Evolutionary conservation across 2,329 filamentous ascomycete genomes (phyloP).

Genomic region (Lizonia empirigonia): DNA sequence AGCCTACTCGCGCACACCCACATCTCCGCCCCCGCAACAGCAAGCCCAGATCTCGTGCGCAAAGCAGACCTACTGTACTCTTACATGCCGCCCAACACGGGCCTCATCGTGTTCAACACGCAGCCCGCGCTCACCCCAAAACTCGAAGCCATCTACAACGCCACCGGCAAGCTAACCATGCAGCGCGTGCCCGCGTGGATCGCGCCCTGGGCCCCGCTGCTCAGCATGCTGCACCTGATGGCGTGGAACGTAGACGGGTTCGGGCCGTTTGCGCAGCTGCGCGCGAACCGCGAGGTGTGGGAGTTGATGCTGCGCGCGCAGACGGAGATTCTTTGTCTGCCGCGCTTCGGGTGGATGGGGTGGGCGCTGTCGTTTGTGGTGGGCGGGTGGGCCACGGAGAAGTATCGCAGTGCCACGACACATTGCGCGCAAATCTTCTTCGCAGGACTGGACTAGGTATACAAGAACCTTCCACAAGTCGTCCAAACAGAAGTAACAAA

Average conservation of each 20-base stretch:
- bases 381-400: constrained; percentile 21
- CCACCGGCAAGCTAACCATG: constrained; percentile 8
- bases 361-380: constrained; percentile 25
- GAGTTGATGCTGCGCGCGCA: constrained; percentile 22
- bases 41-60: constrained; percentile 7
- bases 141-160: constrained; percentile 17
- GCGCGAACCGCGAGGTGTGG: constrained; percentile 21
- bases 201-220: background rate
- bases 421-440: no score
- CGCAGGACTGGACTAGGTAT: no score
- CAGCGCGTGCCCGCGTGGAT: constrained; percentile 14
- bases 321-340: constrained; percentile 22
- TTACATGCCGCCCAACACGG: background rate
- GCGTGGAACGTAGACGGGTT: constrained; percentile 24
- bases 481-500: no score
- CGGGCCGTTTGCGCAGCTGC: constrained; percentile 12
- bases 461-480: no score
- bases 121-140: constrained; percentile 9
- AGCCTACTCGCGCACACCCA: constrained; percentile 27
- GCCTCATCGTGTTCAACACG: constrained; percentile 18
- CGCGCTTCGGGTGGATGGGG: constrained; percentile 26
- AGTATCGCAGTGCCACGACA: no score
- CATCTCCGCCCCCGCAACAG: constrained; percentile 19
- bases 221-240: constrained; percentile 21
- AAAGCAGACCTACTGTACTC: constrained; percentile 25